phyloP scores from a whole-genome alignment of 2,329 filamentous ascomycete species.

The Tolypocladium guangdongense region DNA sequence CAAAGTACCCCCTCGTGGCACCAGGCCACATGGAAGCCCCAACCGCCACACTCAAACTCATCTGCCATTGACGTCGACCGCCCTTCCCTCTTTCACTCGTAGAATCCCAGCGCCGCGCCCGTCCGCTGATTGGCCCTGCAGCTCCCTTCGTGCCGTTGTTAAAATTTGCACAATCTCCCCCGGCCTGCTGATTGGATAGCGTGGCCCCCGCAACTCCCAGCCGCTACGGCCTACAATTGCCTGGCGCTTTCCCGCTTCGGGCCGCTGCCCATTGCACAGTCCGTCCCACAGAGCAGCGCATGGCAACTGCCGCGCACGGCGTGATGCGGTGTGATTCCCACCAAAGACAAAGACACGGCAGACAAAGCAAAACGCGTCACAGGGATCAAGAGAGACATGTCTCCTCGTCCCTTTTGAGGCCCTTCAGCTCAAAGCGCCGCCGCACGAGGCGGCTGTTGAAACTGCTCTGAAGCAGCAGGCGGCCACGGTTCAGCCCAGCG shows the following conservation, averaged over 20 bases:
- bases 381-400: background rate
- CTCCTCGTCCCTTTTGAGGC: background rate
- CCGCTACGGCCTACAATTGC: no score
- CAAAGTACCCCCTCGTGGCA: background rate
- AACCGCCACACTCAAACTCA: background rate
- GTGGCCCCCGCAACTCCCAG: no score
- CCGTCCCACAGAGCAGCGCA: background rate
- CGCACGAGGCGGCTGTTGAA: background rate
- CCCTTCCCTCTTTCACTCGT: no score
- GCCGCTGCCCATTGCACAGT: background rate
- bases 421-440: background rate
- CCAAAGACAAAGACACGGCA: background rate
- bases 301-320: background rate
- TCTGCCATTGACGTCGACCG: no score
- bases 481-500: background rate
- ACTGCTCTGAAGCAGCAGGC: background rate
- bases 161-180: constrained; percentile 21
- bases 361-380: background rate
- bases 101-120: background rate
- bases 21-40: background rate
- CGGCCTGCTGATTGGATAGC: constrained; percentile 6
- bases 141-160: constrained; percentile 1
- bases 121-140: background rate
- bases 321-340: background rate
- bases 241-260: constrained; percentile 7